Evolutionary conservation across 805 yeast genomes (phyloP), one percentile per base, ranked within the genome.

Genomic region (Trichomonascus vanleenenianus): DNA sequence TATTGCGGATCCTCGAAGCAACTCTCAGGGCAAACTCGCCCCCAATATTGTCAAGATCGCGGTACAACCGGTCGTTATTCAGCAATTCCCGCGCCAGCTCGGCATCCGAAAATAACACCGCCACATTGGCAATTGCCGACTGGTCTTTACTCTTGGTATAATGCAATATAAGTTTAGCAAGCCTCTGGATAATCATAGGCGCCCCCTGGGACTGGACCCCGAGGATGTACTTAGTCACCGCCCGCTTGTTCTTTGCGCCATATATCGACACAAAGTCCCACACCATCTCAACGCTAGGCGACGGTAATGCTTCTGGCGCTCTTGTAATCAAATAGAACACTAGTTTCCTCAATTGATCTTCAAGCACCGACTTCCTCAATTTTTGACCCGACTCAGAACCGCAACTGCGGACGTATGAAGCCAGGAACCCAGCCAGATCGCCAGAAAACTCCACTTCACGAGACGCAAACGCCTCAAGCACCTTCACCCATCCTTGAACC

Each of bases 261-360:
- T 50, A 61, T 11, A 48, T 39, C 5, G 19, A 12, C 2, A 58
- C 49, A 12, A 58, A 44, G 19, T 54, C 49, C 61, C 61, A 59
- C 6, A 56, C 50, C 2, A 54, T 39, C 38, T 61, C 64, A 11
- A 49, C 50, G 38, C 53, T 51, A 3, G 46, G 43, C 16, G 12
- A 10, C 20, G 11, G 15, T 22, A 27, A 6, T 4, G 12, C 27
- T 7, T 30, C 16, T 15, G n/a, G 35, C 25, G 14, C 3, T 22
- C 14, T n/a, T 12, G 18, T 14, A 12, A 42, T 16, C 33, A 35
- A 12, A 8, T 18, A 11, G 20, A 42, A 42, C 15, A 42, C 45
- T 10, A 35, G 11, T 18, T 11, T 14, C 4, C 45, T 8, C 34
- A 42, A 30, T 16, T 18, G 22, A 3, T 11, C 25, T 4, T 40